Conservation (phyloP, 495 filamentous ascomycete genomes). For the Lophiotrema nucula region DNA sequence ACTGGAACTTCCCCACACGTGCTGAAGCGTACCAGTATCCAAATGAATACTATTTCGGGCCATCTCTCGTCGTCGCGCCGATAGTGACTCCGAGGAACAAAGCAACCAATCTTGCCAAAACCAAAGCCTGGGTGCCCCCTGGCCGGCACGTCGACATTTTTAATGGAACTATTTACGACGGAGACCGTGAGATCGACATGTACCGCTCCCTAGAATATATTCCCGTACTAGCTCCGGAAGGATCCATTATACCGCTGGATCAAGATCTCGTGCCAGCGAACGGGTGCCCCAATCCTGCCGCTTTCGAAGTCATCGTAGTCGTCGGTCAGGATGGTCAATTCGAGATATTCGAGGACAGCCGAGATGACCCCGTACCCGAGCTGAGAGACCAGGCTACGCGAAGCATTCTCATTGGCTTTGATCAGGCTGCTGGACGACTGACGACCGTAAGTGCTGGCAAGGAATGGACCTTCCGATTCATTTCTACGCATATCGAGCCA, state of each 20-base stretch:
- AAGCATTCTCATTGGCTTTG: background rate
- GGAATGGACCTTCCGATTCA: background rate
- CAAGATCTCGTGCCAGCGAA: slow-evolving; percentile 38
- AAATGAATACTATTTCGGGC: slow-evolving; percentile 55
- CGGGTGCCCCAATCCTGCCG: slow-evolving; percentile 42
- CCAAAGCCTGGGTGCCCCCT: slow-evolving; percentile 51
- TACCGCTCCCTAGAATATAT: slow-evolving; percentile 45
- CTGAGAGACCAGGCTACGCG: background rate
- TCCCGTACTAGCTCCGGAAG: slow-evolving; percentile 53
- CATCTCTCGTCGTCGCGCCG: slow-evolving; percentile 50
- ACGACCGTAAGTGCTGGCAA: background rate
- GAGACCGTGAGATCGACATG: slow-evolving; percentile 46
- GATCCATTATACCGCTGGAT: slow-evolving; percentile 54
- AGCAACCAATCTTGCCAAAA: slow-evolving; percentile 39
- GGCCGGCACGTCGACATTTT: slow-evolving; percentile 51
- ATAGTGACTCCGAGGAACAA: slow-evolving; percentile 47
- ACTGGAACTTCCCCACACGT: slow-evolving; percentile 50
- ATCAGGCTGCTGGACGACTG: background rate
- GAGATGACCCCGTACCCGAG: background rate
- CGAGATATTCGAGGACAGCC: slow-evolving; percentile 41
- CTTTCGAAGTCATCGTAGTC: slow-evolving; percentile 48
- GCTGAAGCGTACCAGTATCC: slow-evolving; percentile 48
- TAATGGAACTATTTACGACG: slow-evolving; percentile 50
- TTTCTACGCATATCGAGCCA: background rate
- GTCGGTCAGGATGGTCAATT: slow-evolving; percentile 50